Conservation (phyloP, 345 rosid species). For the Eutrema japonicum region DNA sequence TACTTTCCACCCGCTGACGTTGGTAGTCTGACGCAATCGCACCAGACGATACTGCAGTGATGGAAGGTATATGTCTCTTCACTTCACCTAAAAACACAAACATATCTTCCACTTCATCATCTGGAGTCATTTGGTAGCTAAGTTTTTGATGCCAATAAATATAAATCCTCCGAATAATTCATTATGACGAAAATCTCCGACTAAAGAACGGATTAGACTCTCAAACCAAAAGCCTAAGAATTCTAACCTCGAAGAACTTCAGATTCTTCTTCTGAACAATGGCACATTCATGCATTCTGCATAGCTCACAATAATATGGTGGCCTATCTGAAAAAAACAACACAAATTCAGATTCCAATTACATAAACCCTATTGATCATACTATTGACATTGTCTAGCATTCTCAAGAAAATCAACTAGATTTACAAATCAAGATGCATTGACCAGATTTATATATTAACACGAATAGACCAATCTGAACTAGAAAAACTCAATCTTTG, state of each 20-base stretch:
- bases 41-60: no score
- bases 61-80: constrained; percentile 54
- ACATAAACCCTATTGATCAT: neutral
- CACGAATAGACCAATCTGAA: neutral
- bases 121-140: constrained; percentile 58
- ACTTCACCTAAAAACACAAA: constrained; percentile 66
- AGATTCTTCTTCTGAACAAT: no score
- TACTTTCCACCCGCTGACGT: constrained; percentile 62
- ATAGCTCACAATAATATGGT: no score
- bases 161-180: neutral
- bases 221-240: neutral
- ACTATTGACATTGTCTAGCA: neutral
- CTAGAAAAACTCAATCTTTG: neutral
- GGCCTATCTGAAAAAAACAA: constrained; percentile 60
- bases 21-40: constrained; percentile 88
- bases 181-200: neutral
- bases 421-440: neutral
- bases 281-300: constrained; percentile 12
- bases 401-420: neutral
- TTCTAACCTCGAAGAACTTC: constrained; percentile 66
- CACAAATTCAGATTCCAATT: neutral
- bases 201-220: no score
- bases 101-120: constrained; percentile 86
- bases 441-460: neutral
- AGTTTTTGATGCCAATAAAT: constrained; percentile 67